Evolutionary conservation across 140 eudicot species (phyloP), one percentile per base, ranked within the genome.

Genomic region (Senecio squalidus): DNA sequence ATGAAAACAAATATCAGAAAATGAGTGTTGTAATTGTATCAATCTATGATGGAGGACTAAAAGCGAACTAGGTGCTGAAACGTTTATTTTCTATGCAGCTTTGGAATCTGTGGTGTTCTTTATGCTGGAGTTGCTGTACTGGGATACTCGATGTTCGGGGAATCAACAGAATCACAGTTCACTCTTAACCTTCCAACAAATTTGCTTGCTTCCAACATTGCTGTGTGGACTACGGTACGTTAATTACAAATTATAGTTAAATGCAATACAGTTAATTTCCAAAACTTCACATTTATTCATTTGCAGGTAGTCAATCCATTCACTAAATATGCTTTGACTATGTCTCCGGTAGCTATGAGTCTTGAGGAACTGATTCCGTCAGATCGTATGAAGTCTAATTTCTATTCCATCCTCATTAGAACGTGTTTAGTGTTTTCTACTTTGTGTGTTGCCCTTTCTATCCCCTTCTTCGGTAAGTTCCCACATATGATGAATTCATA

Each of bases 181-280:
- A 92, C 98, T 4, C 96, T 92, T 34, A 92, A 92, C 66, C 56
- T 92, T 84, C 96, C 96, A 14, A 60, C 76, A 4, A 76, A 87
- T 62, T 71, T 84, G 67, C 71, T 84, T 20, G 96, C 93, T 28
- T 77, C 98, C 23, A 92, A 87, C 28, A 71, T 92, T 73, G 98
- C 95, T 40, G 85, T 92, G 47, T 92, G 98, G 98, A 92, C 98
- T 36, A 92, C 89, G 70, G 95, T 90, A 81, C 2, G 83, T 45
- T 49, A 55, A 66, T 17, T 28, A 40, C 15, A 62, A 29, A 31
- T 66, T 26, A 38, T 16, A 23, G 33, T 44, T 9, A 22, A 45
- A 28, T 13, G 27, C 23, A 9, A 41, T 29, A 53, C 13, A 20
- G 4, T 38, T 58, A 23, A 6, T 46, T 20, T 72, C 33, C 46